Conservation (phyloP, 192 early-diverging fungal genomes). For the Umbelopsis vinacea region DNA sequence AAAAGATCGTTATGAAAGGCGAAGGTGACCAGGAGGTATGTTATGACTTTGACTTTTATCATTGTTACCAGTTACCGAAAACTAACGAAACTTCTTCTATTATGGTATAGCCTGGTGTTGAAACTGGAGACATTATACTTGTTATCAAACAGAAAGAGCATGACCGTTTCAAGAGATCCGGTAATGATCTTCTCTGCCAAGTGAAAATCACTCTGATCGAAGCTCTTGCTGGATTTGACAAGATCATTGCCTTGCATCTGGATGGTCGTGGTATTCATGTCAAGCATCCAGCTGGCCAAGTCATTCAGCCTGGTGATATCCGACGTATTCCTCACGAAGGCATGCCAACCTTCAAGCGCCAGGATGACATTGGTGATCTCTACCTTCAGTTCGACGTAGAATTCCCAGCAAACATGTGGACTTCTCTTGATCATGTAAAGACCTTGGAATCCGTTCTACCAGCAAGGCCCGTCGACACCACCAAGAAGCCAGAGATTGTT, state of each 20-base stretch:
- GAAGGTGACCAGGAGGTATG: conserved; percentile 89
- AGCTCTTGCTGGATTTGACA: conserved; percentile 91
- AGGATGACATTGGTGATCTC: conserved; percentile 83
- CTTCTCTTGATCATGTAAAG: conserved; percentile 37
- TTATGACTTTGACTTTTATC: neutral
- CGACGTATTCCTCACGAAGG: conserved; percentile 88
- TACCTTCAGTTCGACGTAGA: conserved; percentile 86
- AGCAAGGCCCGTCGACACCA: conserved; percentile 7
- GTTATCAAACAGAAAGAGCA: conserved; percentile 87
- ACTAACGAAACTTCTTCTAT: conserved; percentile 13
- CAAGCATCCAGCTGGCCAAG: conserved; percentile 79
- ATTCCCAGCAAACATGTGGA: conserved; percentile 73
- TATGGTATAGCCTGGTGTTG: conserved; percentile 69
- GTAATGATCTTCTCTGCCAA: conserved; percentile 79
- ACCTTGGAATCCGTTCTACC: conserved; percentile 36
- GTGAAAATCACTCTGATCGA: conserved; percentile 87
- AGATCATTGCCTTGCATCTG: conserved; percentile 77
- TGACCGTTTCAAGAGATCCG: conserved; percentile 76
- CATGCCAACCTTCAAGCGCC: conserved; percentile 83
- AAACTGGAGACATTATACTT: conserved; percentile 92
- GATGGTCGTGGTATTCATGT: conserved; percentile 88
- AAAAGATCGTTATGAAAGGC: conserved; percentile 88
- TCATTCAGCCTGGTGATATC: conserved; percentile 87
- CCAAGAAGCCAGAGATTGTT: conserved; percentile 49
- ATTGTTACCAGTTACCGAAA: neutral